phyloP scores from a whole-genome alignment of 345 rosid species.

The Rubroshorea leprosula region DNA sequence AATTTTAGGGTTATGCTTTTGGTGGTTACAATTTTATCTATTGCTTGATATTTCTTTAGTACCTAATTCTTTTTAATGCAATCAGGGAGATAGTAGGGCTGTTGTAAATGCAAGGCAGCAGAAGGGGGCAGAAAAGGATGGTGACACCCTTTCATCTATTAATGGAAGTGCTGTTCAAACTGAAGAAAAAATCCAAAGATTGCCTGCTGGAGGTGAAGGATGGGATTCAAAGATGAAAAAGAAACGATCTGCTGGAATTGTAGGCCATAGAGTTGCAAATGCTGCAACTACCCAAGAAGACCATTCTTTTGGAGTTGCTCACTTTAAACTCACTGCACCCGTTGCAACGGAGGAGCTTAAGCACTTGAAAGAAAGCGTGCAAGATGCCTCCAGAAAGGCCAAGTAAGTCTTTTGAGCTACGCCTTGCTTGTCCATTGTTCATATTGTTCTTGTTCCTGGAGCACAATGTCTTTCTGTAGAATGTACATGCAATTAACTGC shows the following conservation, averaged over 20 bases:
- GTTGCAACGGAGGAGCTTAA: slow-evolving; percentile 78
- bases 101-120: slow-evolving; percentile 48
- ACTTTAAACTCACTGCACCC: slow-evolving; percentile 53
- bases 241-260: slow-evolving; percentile 83
- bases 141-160: slow-evolving; percentile 51
- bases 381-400: slow-evolving; percentile 71
- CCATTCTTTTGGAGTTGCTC: slow-evolving; percentile 53
- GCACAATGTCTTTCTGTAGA: no score
- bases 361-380: slow-evolving; percentile 80
- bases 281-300: slow-evolving; percentile 58
- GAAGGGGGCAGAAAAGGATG: slow-evolving; percentile 47
- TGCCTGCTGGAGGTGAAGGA: slow-evolving; percentile 84
- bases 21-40: neutral
- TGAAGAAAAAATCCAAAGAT: slow-evolving; percentile 76
- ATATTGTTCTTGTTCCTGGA: no score
- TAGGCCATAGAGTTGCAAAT: slow-evolving; percentile 53
- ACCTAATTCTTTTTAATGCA: slow-evolving; percentile 8
- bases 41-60: neutral
- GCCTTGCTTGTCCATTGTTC: no score
- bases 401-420: no score
- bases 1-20: neutral
- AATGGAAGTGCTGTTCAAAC: slow-evolving; percentile 41
- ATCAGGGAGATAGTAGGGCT: slow-evolving; percentile 56
- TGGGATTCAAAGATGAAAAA: slow-evolving; percentile 94
- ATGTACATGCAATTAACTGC: no score